Evolutionary conservation across 2,329 filamentous ascomycete genomes (phyloP).

Genomic region (Cercospora canescens): DNA sequence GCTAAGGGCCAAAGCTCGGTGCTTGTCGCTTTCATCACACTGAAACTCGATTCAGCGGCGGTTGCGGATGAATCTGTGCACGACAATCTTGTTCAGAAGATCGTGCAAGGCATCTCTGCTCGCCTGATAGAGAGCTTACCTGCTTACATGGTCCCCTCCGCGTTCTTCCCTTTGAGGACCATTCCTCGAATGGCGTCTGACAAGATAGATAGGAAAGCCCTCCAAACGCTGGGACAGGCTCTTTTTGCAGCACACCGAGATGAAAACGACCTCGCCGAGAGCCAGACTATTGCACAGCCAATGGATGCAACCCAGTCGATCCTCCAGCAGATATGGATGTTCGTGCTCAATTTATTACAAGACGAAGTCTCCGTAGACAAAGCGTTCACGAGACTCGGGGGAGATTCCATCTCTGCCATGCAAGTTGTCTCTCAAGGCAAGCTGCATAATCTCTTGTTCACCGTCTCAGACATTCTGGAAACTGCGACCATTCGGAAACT

Average conservation of each 20-base stretch:
- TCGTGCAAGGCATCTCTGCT: not conserved
- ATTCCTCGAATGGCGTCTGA: not conserved
- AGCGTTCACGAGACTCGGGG: not conserved
- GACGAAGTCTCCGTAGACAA: not conserved
- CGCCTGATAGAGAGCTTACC: not conserved
- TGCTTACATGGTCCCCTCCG: not conserved
- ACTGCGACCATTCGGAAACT: not conserved
- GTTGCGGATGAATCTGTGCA: not conserved
- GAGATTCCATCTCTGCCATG: not conserved
- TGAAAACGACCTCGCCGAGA: not conserved
- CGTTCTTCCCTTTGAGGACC: not conserved
- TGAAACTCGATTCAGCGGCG: not conserved
- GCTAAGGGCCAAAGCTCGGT: not conserved
- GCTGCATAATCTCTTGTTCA: not conserved
- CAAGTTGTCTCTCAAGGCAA: not conserved
- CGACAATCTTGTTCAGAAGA: not conserved
- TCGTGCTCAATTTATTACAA: not conserved
- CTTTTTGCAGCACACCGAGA: not conserved
- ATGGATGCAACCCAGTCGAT: not conserved
- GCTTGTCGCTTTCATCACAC: not conserved
- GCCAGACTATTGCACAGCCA: not conserved
- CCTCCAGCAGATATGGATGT: not conserved
- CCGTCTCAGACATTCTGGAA: not conserved
- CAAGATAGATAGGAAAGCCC: not conserved
- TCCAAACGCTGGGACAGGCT: not conserved